Percentiles rank a stretch among this genome's conserved stretches.
phyloP scores from a whole-genome alignment of 139 green algal species.

The Chlamydomonas urium region DNA sequence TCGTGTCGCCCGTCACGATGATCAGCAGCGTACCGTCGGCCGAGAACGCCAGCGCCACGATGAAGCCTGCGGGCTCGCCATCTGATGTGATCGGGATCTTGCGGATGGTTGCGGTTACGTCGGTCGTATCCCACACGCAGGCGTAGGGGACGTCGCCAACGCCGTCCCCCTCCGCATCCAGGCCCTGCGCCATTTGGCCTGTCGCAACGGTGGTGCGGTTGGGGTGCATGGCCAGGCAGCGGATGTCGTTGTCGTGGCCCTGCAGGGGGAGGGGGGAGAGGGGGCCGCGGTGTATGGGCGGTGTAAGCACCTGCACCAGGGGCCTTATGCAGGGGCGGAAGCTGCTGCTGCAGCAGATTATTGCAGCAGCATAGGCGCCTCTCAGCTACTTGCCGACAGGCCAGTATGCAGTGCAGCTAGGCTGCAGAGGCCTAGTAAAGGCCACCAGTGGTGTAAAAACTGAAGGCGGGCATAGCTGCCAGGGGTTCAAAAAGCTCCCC shows the following conservation, averaged over 20 bases:
- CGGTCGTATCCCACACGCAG: conserved; percentile 56
- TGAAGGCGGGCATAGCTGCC: too few species aligned
- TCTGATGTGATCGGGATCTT: conserved; percentile 38
- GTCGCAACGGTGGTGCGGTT: conserved; percentile 44
- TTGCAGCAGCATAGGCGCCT: too few species aligned
- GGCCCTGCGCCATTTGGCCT: conserved; percentile 33
- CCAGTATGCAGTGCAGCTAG: too few species aligned
- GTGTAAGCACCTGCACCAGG: too few species aligned
- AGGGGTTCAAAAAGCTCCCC: too few species aligned
- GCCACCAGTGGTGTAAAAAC: too few species aligned
- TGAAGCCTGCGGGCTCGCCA: conserved; percentile 14
- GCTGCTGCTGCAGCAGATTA: too few species aligned
- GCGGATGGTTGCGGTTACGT: conserved; percentile 24
- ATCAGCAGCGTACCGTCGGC: conserved; percentile 36
- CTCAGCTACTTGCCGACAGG: too few species aligned
- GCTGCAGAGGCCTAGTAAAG: too few species aligned
- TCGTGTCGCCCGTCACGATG: conserved; percentile 62
- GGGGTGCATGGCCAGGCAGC: conserved; percentile 51
- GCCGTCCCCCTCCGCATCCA: conserved; percentile 11
- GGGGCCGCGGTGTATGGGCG: too few species aligned
- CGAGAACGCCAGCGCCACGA: conserved; percentile 56
- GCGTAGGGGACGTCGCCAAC: conserved; percentile 24
- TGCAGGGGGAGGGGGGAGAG: conserved; percentile 18
- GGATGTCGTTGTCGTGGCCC: conserved; percentile 73
- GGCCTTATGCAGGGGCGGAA: too few species aligned